Evolutionary conservation across 176 grass and related monocot genomes (phyloP).

Genomic region (Triticum timopheevii): DNA sequence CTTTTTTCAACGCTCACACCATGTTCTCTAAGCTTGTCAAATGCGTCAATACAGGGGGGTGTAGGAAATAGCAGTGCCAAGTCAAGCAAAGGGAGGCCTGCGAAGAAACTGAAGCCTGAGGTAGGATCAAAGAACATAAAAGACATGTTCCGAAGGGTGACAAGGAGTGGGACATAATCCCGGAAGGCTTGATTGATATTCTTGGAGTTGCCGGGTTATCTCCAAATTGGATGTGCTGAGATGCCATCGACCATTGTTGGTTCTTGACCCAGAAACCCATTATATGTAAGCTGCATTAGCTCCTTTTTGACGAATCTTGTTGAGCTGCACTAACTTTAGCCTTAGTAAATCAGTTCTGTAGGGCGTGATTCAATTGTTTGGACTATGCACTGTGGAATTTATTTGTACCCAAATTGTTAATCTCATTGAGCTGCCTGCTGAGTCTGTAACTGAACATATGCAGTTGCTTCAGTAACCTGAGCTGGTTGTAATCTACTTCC

Average conservation of each 20-base stretch:
- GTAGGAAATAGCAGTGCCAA: conserved; percentile 31
- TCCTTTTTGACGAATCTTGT: not conserved
- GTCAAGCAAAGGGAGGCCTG: conserved; percentile 59
- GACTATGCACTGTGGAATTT: not conserved
- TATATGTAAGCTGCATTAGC: conserved; percentile 7
- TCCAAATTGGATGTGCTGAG: not conserved
- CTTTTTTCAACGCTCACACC: not conserved
- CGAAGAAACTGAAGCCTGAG: conserved; percentile 69
- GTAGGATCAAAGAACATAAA: conserved; percentile 81
- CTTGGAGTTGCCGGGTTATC: not conserved
- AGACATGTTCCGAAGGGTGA: conserved; percentile 86
- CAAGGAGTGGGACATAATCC: conserved; percentile 51
- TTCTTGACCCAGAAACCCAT: not conserved
- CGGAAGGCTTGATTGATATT: not conserved
- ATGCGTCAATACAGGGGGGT: conserved; percentile 33
- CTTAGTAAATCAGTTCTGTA: not conserved
- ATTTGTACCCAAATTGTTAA: not conserved
- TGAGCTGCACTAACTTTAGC: not conserved
- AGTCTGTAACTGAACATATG: not conserved
- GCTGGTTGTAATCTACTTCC: not conserved
- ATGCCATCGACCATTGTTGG: not conserved
- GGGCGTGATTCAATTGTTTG: not conserved
- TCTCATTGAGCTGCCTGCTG: not conserved
- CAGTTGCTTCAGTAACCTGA: not conserved
- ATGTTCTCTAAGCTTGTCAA: conserved; percentile 21